A percentile compares a stretch with the other conserved stretches of the same genome.
Conservation (phyloP, 2,329 filamentous ascomycete species). For the Monosporascus cannonballus region DNA sequence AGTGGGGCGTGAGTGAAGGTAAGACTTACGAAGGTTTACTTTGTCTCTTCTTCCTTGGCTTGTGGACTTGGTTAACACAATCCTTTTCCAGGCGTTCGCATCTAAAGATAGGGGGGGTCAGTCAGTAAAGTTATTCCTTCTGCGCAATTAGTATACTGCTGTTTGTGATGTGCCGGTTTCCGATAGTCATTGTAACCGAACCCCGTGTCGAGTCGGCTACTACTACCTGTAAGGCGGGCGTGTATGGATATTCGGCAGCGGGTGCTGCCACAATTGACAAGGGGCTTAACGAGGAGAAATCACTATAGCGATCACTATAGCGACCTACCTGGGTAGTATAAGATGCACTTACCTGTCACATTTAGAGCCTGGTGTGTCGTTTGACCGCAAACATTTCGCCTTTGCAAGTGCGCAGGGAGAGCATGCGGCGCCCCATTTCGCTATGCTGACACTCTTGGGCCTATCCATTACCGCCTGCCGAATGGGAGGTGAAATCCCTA, state of each 20-base stretch:
- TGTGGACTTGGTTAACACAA: conserved; percentile 41
- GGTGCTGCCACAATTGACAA: neutral
- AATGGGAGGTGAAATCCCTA: neutral
- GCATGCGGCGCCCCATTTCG: conserved; percentile 45
- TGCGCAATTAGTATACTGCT: neutral
- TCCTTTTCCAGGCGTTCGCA: conserved; percentile 43
- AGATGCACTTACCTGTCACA: conserved; percentile 32
- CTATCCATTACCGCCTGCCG: conserved; percentile 13
- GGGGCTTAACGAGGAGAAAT: neutral
- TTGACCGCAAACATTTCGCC: conserved; percentile 43
- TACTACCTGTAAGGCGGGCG: neutral
- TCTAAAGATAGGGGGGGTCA: conserved; percentile 20
- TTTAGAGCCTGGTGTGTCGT: conserved; percentile 29
- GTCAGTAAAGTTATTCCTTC: conserved; percentile 4
- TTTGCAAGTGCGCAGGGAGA: conserved; percentile 42
- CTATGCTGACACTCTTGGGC: conserved; percentile 17
- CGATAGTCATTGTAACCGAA: neutral
- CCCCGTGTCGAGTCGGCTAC: neutral
- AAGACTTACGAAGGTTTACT: conserved; percentile 42
- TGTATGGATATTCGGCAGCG: neutral
- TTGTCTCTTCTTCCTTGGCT: conserved; percentile 45
- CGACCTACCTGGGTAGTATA: neutral
- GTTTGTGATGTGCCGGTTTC: neutral
- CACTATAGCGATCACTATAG: neutral
- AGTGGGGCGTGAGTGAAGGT: neutral